Percentiles rank a stretch among this genome's conserved stretches.
Conservation (phyloP, 2,329 filamentous ascomycete species). For the Bipolaris zeicola region DNA sequence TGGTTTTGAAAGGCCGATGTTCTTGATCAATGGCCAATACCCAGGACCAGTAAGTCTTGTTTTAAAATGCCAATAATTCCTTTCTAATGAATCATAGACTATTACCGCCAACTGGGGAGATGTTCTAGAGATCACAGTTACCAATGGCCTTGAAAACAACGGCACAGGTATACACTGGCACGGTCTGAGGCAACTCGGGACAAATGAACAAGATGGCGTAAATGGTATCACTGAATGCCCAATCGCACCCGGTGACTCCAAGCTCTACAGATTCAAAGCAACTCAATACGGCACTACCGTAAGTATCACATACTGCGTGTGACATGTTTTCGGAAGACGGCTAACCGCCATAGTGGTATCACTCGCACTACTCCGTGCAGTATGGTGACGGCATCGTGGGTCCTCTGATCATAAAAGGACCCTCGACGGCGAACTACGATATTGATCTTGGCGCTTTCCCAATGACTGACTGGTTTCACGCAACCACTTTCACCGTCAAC, state of each 20-base stretch:
- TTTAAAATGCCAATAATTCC: background rate
- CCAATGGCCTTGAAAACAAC: slow-evolving; percentile 47
- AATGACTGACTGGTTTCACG: slow-evolving; percentile 47
- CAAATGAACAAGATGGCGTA: slow-evolving; percentile 53
- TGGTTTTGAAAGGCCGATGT: slow-evolving; percentile 50
- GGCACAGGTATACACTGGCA: slow-evolving; percentile 61
- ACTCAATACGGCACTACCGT: slow-evolving; percentile 46
- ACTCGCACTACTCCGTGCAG: slow-evolving; percentile 52
- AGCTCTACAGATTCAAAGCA: slow-evolving; percentile 42
- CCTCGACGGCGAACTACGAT: slow-evolving; percentile 50
- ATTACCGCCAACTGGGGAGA: slow-evolving; percentile 53
- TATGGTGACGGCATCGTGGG: slow-evolving; percentile 51
- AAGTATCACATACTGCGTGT: slow-evolving; percentile 3
- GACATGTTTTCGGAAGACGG: background rate
- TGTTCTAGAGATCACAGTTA: slow-evolving; percentile 47
- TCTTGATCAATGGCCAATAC: slow-evolving; percentile 54
- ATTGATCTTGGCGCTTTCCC: slow-evolving; percentile 51
- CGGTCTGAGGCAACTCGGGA: slow-evolving; percentile 53
- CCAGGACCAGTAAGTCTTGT: slow-evolving; percentile 53
- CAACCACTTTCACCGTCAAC: slow-evolving; percentile 38
- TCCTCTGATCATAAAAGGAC: slow-evolving; percentile 50
- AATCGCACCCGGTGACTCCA: slow-evolving; percentile 61
- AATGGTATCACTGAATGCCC: slow-evolving; percentile 67
- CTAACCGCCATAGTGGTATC: slow-evolving; percentile 54
- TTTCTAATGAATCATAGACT: slow-evolving; percentile 41